Percentiles rank a stretch among this genome's conserved stretches.
Conservation (phyloP, 2,329 filamentous ascomycete species). For the Alternaria solani region DNA sequence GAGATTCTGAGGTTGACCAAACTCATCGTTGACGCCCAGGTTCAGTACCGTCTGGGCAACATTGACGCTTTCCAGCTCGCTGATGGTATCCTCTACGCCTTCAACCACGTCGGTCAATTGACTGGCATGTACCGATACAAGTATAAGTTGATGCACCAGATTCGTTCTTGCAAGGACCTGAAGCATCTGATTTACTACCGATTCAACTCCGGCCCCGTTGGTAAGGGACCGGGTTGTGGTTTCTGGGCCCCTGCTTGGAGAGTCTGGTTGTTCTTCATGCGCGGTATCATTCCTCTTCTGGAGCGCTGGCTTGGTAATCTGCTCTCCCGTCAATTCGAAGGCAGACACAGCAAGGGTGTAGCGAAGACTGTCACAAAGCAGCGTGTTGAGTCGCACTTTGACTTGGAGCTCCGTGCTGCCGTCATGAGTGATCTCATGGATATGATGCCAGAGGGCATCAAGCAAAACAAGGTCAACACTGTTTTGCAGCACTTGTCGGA, state of each 20-base stretch:
- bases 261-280: conserved; percentile 99
- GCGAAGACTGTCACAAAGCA: conserved; percentile 99
- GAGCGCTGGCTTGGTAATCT: conserved; percentile 98
- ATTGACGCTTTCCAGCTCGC: conserved; percentile 99
- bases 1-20: conserved; percentile 96
- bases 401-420: conserved; percentile 93
- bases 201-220: conserved; percentile 96
- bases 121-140: conserved; percentile 99
- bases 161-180: conserved; percentile 96
- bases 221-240: conserved; percentile 96
- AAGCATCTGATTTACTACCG: conserved; percentile 99
- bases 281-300: conserved; percentile 94
- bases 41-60: conserved; percentile 96
- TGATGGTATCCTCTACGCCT: conserved; percentile 98
- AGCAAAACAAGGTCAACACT: conserved; percentile 99
- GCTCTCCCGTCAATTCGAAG: conserved; percentile 96
- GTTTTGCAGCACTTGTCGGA: conserved; percentile 97
- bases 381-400: conserved; percentile 97
- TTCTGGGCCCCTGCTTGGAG: conserved; percentile 99
- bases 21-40: conserved; percentile 96
- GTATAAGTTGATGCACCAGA: conserved; percentile 99
- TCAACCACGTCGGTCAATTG: conserved; percentile 97
- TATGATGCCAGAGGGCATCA: conserved; percentile 99
- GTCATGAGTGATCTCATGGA: conserved; percentile 99
- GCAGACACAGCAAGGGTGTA: conserved; percentile 97